Evolutionary conservation across 2,329 filamentous ascomycete genomes (phyloP).

Genomic region (Endoconidiophora laricicola): DNA sequence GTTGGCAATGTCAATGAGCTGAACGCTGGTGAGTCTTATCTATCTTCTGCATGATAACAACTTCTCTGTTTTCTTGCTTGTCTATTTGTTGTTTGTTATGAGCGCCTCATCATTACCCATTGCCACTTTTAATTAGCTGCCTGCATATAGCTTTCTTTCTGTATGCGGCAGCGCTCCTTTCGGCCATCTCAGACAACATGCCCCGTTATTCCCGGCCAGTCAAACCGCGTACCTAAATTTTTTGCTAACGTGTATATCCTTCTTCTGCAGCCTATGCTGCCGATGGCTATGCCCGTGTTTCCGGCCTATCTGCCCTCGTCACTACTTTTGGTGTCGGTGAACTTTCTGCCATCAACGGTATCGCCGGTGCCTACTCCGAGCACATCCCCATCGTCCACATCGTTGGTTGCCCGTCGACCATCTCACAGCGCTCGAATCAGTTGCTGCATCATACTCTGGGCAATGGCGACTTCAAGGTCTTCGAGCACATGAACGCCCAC

Average conservation of each 20-base stretch:
- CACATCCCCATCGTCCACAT: constrained; percentile 56
- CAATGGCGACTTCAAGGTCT: constrained; percentile 70
- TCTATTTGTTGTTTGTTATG: not conserved
- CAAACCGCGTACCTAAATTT: not conserved
- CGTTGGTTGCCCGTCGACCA: constrained; percentile 35
- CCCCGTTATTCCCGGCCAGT: not conserved
- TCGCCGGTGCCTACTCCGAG: constrained; percentile 60
- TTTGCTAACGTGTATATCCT: constrained; percentile 14
- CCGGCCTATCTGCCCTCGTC: constrained; percentile 51
- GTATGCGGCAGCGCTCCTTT: not conserved
- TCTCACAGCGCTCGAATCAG: constrained; percentile 31
- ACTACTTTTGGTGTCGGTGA: constrained; percentile 65
- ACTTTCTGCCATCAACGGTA: constrained; percentile 55
- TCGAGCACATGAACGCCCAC: constrained; percentile 57
- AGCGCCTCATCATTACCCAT: no score
- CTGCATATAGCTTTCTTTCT: not conserved
- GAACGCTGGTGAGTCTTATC: constrained; percentile 42
- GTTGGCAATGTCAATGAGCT: constrained; percentile 57
- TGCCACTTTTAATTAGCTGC: not conserved
- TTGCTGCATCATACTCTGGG: constrained; percentile 52
- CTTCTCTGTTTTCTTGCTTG: not conserved
- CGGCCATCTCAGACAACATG: not conserved
- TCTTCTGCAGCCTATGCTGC: constrained; percentile 47
- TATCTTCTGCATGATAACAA: not conserved
- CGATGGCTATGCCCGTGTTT: constrained; percentile 63